Base-by-base conservation (phyloP, 78 protist genomes). In the Thecamonas trahens region DNA sequence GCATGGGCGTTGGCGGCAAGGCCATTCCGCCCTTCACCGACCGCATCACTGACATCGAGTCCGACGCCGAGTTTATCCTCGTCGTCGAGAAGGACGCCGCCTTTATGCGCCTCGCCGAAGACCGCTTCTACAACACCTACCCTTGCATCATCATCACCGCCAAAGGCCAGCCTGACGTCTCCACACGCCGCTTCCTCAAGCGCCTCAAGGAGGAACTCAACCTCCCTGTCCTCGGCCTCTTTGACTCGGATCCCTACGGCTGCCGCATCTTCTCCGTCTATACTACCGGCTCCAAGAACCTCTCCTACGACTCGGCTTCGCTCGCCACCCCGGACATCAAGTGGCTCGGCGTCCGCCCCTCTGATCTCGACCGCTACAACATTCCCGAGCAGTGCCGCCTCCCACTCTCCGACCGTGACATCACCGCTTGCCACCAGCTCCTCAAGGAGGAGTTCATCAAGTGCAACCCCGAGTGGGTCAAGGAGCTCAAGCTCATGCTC, bases 161-260 rank as follows among this genome's bases (percentile, higher is more conserved):
- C 44, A 83, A 83, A 57, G 88, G 88, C 14, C 88, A 83, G 55
- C 88, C 88, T 0, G 88, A 83, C 74, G 80, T 83, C 22, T 77
- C 83, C 44, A 83, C 88, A 1, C 71, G 88, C 0, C 70, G 24
- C 47, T 73, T 73, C 28, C 54, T 73, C 28, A 28, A 63, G 8
- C 37, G 7, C 49, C 15, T 81, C 26, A 37, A 60, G 35, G 28
- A 61, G 15, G 37, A 17, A 15, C 77, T 76, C n/a, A 49, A 78
- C 39, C 44, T 83, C 0, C 88, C 88, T 38, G 54, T 83, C 32
- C 74, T 83, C 32, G 88, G 83, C 6, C 69, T 83, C 35, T 31
- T 83, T 29, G 88, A 83, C 63, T 13, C 70, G 24, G 88, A 83
- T 40, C 88, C 88, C 11, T 76, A 76, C 71, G 88, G 88, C 13